Evolutionary conservation across 441 rosid species (phyloP).

Genomic region (Eruca vesicaria): DNA sequence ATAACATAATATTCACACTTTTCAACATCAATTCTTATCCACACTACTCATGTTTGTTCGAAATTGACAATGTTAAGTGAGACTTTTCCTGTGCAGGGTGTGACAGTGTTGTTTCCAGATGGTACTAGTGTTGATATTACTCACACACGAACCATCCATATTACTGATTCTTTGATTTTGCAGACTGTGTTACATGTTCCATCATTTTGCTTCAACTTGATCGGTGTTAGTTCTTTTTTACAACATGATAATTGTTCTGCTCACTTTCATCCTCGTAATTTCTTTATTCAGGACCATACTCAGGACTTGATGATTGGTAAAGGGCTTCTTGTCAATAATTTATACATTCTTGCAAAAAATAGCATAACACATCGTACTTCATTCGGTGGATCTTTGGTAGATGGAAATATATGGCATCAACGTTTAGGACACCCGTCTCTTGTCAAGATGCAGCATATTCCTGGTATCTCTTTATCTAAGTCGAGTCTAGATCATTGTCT

Average conservation of each 20-base stretch:
- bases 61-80: background rate
- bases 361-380: no score
- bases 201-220: background rate
- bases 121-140: background rate
- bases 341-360: no score
- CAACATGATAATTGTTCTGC: background rate
- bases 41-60: background rate
- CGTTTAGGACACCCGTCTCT: background rate
- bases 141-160: background rate
- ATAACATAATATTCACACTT: background rate
- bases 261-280: background rate
- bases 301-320: background rate
- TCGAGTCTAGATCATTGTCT: background rate
- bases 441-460: background rate
- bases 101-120: background rate
- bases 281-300: background rate
- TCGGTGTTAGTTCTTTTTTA: background rate
- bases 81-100: background rate
- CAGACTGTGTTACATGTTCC: background rate
- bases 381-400: background rate
- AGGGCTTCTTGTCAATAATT: background rate
- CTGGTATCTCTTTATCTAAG: background rate
- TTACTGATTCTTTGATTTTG: background rate
- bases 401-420: background rate
- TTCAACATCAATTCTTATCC: background rate